These are phyloP conservation scores for Aurinia saxatilis DNA, from an alignment of 345 rosid species.

Conservation along the genomic window DNA sequence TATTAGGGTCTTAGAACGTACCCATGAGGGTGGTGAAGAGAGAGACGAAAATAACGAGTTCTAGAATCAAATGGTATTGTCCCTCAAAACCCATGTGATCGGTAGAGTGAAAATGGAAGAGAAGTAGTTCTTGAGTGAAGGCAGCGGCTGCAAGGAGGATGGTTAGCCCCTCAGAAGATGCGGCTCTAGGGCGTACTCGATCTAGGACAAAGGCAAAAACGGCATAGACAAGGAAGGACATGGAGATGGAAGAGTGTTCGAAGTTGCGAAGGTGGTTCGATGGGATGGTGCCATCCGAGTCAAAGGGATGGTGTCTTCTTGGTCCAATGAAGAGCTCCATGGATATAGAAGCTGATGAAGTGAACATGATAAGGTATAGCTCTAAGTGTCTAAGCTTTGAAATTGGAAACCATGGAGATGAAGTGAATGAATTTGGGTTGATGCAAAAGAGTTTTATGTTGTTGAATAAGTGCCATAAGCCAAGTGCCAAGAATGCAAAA, in stretches of 20 bases:
- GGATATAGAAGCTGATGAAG: slow-evolving; percentile 40
- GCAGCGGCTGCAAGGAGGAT: slow-evolving; percentile 42
- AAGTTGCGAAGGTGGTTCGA: slow-evolving; percentile 67
- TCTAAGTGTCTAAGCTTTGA: slow-evolving; percentile 47
- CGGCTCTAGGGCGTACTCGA: slow-evolving; percentile 1
- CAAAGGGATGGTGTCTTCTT: slow-evolving; percentile 51
- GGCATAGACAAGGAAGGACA: slow-evolving; percentile 51
- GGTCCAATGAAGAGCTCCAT: slow-evolving; percentile 74
- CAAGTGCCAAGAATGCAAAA: slow-evolving; percentile 46
- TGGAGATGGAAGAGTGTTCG: slow-evolving; percentile 59
- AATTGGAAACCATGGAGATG: slow-evolving; percentile 60
- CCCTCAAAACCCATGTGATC: slow-evolving; percentile 78
- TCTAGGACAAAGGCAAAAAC: slow-evolving; percentile 48
- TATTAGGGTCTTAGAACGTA: neutral
- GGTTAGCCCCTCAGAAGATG: slow-evolving; percentile 26
- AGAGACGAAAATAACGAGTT: slow-evolving; percentile 36
- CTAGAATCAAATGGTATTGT: slow-evolving; percentile 59
- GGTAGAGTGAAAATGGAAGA: slow-evolving; percentile 64
- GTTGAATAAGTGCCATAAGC: slow-evolving; percentile 72
- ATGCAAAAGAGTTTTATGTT: slow-evolving; percentile 45
- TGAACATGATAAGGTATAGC: slow-evolving; percentile 48
- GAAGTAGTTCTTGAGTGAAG: slow-evolving; percentile 47
- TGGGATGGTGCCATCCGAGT: slow-evolving; percentile 59
- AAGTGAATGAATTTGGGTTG: slow-evolving; percentile 41
- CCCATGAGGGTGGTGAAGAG: slow-evolving; percentile 51